A percentile compares a stretch with the other conserved stretches of the same genome.
These are phyloP conservation scores for Lactarius tabidus DNA, from an alignment of 768 basidiomycete species.

Conservation along the genomic window DNA sequence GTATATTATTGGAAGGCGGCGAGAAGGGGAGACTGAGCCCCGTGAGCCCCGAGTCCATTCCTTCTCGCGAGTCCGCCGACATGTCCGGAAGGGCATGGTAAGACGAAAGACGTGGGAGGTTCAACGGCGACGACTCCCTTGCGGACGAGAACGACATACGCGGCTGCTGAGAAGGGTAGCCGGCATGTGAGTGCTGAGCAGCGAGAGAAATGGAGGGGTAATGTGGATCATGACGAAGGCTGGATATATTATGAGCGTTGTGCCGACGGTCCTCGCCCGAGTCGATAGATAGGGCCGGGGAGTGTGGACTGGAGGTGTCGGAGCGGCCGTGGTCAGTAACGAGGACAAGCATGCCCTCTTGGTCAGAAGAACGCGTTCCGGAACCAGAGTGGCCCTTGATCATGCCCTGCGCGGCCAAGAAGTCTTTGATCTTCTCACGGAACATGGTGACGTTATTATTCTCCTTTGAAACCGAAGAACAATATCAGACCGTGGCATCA, in stretches of 20 bases:
- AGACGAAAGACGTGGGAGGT: slow-evolving; percentile 24
- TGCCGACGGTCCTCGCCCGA: slow-evolving; percentile 39
- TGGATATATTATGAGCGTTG: slow-evolving; percentile 31
- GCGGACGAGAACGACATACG: slow-evolving; percentile 26
- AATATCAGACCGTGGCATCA: not conserved
- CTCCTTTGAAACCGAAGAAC: slow-evolving; percentile 43
- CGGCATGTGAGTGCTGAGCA: slow-evolving; percentile 25
- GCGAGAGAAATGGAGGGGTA: slow-evolving; percentile 26
- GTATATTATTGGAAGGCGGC: slow-evolving; percentile 34
- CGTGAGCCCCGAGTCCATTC: slow-evolving; percentile 23
- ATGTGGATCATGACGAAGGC: slow-evolving; percentile 33
- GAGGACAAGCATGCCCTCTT: slow-evolving; percentile 53
- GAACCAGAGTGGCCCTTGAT: slow-evolving; percentile 83
- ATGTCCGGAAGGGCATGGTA: slow-evolving; percentile 20
- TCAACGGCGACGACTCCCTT: slow-evolving; percentile 24
- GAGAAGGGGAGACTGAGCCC: slow-evolving; percentile 24
- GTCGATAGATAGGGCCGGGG: slow-evolving; percentile 45
- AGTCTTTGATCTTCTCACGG: slow-evolving; percentile 74
- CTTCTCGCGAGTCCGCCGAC: slow-evolving; percentile 18
- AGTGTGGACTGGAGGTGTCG: slow-evolving; percentile 36
- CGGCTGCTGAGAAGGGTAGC: slow-evolving; percentile 15
- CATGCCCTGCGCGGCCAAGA: slow-evolving; percentile 80
- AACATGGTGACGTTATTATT: slow-evolving; percentile 61
- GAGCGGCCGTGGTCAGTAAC: slow-evolving; percentile 39
- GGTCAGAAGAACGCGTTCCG: slow-evolving; percentile 54